Percentiles rank a stretch among this genome's conserved stretches.
These are phyloP conservation scores for Fragilaria radians DNA, from an alignment of 108 stramenopile genomes.

Conservation along the genomic window DNA sequence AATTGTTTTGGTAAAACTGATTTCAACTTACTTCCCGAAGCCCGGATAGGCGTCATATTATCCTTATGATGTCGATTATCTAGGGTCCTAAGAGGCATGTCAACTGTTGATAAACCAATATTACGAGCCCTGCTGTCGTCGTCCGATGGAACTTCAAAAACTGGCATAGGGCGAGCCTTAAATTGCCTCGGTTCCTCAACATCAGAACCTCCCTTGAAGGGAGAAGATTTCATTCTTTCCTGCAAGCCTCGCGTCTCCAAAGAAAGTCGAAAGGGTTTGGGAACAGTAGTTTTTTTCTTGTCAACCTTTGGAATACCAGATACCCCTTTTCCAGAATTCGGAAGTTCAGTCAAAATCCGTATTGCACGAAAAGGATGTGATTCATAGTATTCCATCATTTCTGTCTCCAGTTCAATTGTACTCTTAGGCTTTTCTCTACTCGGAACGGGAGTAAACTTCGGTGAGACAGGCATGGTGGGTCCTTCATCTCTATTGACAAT, in stretches of 20 bases:
- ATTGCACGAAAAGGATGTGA: slow-evolving; percentile 38
- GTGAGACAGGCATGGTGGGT: slow-evolving; percentile 33
- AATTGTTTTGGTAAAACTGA: neutral
- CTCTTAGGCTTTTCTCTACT: slow-evolving; percentile 31
- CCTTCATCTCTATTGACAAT: neutral
- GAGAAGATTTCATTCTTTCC: neutral
- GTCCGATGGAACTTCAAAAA: slow-evolving; percentile 7
- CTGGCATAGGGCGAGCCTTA: slow-evolving; percentile 27
- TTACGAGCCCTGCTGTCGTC: no score
- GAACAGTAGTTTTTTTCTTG: slow-evolving; percentile 10
- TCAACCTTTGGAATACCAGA: slow-evolving; percentile 1
- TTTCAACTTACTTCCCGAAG: neutral
- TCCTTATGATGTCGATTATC: neutral
- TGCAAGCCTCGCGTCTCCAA: neutral
- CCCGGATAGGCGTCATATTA: neutral
- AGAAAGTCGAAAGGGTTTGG: slow-evolving; percentile 22
- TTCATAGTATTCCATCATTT: slow-evolving; percentile 37
- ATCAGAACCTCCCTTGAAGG: slow-evolving; percentile 1
- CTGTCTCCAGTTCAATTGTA: slow-evolving; percentile 30
- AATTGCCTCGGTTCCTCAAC: neutral
- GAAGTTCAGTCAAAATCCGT: slow-evolving; percentile 4
- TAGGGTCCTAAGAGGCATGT: no score
- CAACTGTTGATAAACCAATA: no score
- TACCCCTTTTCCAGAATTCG: neutral
- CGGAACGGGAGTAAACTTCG: slow-evolving; percentile 24